Conservation (phyloP, 2,329 filamentous ascomycete genomes). For the Aspergillus costaricaensis region DNA sequence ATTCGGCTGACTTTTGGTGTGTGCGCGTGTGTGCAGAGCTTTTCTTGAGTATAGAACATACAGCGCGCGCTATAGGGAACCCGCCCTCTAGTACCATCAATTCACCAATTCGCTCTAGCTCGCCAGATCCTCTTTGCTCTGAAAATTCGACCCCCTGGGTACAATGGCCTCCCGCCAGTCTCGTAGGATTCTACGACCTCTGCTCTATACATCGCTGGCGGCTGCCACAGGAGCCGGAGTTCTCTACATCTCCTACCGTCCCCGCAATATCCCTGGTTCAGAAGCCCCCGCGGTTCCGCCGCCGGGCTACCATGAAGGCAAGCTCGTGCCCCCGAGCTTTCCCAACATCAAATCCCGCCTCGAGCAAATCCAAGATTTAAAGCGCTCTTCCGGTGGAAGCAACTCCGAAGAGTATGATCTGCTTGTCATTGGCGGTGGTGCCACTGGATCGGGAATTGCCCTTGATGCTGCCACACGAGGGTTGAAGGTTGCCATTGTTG, state of each 20-base stretch:
- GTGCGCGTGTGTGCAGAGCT: no score
- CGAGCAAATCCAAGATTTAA: conserved; percentile 56
- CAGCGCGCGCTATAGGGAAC: not conserved
- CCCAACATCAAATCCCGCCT: conserved; percentile 53
- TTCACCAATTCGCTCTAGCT: not conserved
- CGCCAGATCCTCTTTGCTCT: not conserved
- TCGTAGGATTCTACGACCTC: conserved; percentile 56
- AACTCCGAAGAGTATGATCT: conserved; percentile 65
- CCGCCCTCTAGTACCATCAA: not conserved
- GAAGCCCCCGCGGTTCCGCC: conserved; percentile 64
- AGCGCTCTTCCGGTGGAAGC: conserved; percentile 40
- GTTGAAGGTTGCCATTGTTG: conserved; percentile 76
- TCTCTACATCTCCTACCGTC: conserved; percentile 64
- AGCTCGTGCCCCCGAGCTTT: conserved; percentile 57
- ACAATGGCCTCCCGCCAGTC: conserved; percentile 45
- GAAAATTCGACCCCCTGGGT: not conserved
- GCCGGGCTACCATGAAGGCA: conserved; percentile 62
- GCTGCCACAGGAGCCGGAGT: conserved; percentile 56
- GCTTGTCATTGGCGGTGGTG: conserved; percentile 75
- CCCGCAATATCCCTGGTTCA: conserved; percentile 64
- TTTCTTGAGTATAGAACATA: not conserved
- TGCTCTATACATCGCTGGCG: conserved; percentile 61
- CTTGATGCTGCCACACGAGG: conserved; percentile 78
- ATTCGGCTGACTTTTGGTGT: not conserved
- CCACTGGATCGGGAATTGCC: conserved; percentile 77